A percentile compares a stretch with the other conserved stretches of the same genome.
Conservation (phyloP, 1,139 yeast species). For the Meyerozyma carpophila region DNA sequence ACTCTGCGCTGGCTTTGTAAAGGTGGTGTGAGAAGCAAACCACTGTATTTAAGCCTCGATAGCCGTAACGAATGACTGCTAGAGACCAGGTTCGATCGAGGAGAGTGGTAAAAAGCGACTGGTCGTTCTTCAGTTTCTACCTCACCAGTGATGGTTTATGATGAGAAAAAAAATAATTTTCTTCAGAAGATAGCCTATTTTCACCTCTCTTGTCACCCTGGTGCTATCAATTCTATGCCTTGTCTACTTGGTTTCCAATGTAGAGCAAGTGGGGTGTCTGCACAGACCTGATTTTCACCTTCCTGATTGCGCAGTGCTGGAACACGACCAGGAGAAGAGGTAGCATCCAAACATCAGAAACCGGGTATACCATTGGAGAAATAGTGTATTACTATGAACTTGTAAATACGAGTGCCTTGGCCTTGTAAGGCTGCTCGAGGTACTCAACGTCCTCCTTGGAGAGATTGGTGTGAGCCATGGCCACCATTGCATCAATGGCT, state of each 20-base stretch:
- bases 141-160: background rate
- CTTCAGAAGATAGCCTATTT: background rate
- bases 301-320: conserved; percentile 2
- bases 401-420: too few species aligned
- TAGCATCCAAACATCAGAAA: background rate
- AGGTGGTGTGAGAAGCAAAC: background rate
- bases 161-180: background rate
- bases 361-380: background rate
- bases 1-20: too few species aligned
- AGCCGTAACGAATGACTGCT: background rate
- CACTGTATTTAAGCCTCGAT: background rate
- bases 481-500: conserved; percentile 51
- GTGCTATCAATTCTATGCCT: background rate
- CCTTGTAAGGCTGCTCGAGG: conserved; percentile 45
- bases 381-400: too few species aligned
- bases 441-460: conserved; percentile 39
- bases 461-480: conserved; percentile 37
- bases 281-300: conserved; percentile 1
- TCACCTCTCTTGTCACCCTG: background rate
- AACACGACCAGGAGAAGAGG: conserved; percentile 1
- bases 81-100: background rate
- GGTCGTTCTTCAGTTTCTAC: background rate
- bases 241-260: background rate
- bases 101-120: background rate
- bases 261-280: conserved; percentile 1